Evolutionary conservation across 1,139 yeast genomes (phyloP).

Genomic region (Geotrichum fermentans): DNA sequence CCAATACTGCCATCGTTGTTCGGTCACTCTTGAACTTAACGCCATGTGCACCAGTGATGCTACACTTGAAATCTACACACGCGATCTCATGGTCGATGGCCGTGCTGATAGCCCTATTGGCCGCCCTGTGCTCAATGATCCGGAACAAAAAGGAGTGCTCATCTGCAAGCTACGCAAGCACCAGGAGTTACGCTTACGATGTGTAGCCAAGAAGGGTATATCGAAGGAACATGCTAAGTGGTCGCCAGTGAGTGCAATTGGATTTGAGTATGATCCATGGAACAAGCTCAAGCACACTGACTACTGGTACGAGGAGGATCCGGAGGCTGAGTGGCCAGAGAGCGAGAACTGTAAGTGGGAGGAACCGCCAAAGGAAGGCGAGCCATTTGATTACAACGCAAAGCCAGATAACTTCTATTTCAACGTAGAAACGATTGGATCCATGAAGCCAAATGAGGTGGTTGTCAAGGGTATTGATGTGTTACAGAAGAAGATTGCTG

Average conservation of each 20-base stretch:
- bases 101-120: slow-evolving; percentile 47
- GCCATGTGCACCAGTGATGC: slow-evolving; percentile 87
- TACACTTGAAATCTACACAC: slow-evolving; percentile 84
- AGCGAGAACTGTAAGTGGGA: slow-evolving; percentile 90
- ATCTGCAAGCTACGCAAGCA: slow-evolving; percentile 88
- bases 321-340: slow-evolving; percentile 88
- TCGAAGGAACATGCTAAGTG: slow-evolving; percentile 98
- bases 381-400: slow-evolving; percentile 79
- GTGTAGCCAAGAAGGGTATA: slow-evolving; percentile 96
- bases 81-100: slow-evolving; percentile 53
- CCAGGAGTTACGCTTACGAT: slow-evolving; percentile 81
- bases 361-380: slow-evolving; percentile 89
- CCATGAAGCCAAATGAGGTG: slow-evolving; percentile 82
- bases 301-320: slow-evolving; percentile 90
- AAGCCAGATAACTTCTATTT: slow-evolving; percentile 75
- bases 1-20: slow-evolving; percentile 91
- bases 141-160: slow-evolving; percentile 72
- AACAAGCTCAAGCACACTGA: slow-evolving; percentile 93
- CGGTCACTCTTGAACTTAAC: slow-evolving; percentile 77
- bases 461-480: slow-evolving; percentile 78
- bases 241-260: slow-evolving; percentile 97
- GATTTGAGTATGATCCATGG: slow-evolving; percentile 99
- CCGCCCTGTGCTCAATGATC: slow-evolving; percentile 77
- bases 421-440: slow-evolving; percentile 90
- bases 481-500: slow-evolving; percentile 85